These are phyloP conservation scores for Nepenthes alata DNA, from an alignment of 179 eudicot species.

Conservation along the genomic window DNA sequence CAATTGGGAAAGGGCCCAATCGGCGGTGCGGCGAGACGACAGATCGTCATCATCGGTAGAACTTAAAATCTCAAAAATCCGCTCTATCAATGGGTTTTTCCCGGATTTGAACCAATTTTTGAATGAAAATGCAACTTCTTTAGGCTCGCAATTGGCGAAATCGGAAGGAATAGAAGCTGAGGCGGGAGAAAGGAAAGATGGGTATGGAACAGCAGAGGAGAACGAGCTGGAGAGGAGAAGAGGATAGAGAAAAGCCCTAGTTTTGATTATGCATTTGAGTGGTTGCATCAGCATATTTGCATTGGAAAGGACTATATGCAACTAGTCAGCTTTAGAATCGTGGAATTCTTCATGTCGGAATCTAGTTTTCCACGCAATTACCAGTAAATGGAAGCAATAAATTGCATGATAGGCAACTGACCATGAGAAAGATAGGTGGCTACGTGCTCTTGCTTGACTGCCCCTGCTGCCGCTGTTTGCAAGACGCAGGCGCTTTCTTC, in stretches of 20 bases:
- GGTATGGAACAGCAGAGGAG: slow-evolving; percentile 8
- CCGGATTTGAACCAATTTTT: slow-evolving; percentile 46
- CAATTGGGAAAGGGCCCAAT: slow-evolving; percentile 24
- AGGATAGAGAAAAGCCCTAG: slow-evolving; percentile 16
- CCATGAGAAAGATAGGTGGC: no score
- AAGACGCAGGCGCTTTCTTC: not conserved
- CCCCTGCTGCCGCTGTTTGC: not conserved
- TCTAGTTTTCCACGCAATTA: not conserved
- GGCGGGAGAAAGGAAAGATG: not conserved
- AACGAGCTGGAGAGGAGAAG: slow-evolving; percentile 7
- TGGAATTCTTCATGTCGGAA: not conserved
- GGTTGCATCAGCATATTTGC: slow-evolving; percentile 23
- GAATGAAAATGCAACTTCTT: slow-evolving; percentile 31
- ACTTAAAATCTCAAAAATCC: slow-evolving; percentile 33
- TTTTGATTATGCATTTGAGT: slow-evolving; percentile 20
- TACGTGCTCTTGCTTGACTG: not conserved
- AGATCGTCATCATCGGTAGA: slow-evolving; percentile 10
- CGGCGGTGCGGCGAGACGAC: slow-evolving; percentile 5
- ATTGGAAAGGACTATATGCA: not conserved
- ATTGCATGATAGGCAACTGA: not conserved
- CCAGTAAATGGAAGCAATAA: not conserved
- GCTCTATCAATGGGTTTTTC: slow-evolving; percentile 31
- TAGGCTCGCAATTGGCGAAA: not conserved
- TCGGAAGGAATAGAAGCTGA: slow-evolving; percentile 1
- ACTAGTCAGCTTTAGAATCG: not conserved